Evolutionary conservation across 164 flowering plant genomes (phyloP).

Genomic region (Chimonanthus salicifolius): DNA sequence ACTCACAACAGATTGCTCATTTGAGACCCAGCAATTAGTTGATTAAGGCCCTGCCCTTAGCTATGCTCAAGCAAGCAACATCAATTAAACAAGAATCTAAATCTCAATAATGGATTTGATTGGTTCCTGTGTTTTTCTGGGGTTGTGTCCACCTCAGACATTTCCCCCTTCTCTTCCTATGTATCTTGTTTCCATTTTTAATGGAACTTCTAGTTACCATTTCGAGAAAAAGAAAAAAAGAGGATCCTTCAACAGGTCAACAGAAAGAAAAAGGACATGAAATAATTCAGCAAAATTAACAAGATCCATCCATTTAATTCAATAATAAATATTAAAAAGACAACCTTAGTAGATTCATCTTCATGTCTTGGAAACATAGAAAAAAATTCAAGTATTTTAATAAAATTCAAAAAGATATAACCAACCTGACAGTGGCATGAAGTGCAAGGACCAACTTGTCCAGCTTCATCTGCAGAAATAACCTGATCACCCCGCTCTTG

Average conservation of each 20-base stretch:
- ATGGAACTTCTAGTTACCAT: no score
- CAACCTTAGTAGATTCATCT: no score
- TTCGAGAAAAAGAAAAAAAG: no score
- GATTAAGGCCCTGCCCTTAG: neutral
- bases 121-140: neutral
- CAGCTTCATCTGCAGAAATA: slow-evolving; percentile 57
- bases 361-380: neutral
- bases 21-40: neutral
- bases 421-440: slow-evolving; percentile 91
- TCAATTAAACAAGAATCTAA: neutral
- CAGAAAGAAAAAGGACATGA: no score
- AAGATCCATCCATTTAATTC: neutral
- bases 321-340: no score
- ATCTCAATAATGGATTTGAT: neutral
- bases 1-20: neutral
- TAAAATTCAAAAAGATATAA: slow-evolving; percentile 4
- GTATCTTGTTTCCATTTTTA: neutral
- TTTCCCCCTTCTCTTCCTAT: neutral
- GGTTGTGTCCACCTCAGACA: no score
- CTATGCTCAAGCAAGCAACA: neutral
- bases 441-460: slow-evolving; percentile 88
- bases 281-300: neutral
- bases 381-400: neutral
- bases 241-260: no score
- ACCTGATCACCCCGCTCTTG: slow-evolving; percentile 78